Conservation (phyloP, 2,329 filamentous ascomycete species). For the Paraphoma chrysanthemicola region DNA sequence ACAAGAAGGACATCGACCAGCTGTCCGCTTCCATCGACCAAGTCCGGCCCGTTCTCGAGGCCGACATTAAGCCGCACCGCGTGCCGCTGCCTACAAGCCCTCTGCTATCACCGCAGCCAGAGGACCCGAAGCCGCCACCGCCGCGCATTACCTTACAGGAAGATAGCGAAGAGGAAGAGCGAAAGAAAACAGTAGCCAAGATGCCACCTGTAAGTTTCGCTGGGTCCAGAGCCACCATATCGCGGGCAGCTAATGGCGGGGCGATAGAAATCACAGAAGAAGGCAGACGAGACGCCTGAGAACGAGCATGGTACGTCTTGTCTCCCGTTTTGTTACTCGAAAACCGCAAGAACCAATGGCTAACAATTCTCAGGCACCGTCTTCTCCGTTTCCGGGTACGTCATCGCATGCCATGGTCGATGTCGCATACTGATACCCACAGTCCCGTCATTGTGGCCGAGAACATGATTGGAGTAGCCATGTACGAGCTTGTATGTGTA, state of each 20-base stretch:
- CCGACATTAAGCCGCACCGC: constrained; percentile 36
- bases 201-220: constrained; percentile 49
- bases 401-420: constrained; percentile 21
- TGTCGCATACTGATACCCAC: constrained; percentile 31
- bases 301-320: constrained; percentile 63
- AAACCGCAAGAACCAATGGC: background rate
- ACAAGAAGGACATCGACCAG: constrained; percentile 56
- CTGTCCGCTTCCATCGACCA: constrained; percentile 47
- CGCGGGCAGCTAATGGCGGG: constrained; percentile 28
- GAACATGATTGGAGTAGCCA: constrained; percentile 98
- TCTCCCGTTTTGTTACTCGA: background rate
- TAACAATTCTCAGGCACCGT: constrained; percentile 59
- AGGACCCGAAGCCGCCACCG: constrained; percentile 28
- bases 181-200: constrained; percentile 22
- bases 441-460: constrained; percentile 94
- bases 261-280: constrained; percentile 41
- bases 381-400: constrained; percentile 73
- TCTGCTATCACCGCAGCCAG: constrained; percentile 36
- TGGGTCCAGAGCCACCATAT: background rate
- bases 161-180: constrained; percentile 21
- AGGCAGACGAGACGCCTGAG: constrained; percentile 47
- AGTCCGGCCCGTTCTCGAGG: constrained; percentile 22
- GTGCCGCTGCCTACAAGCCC: constrained; percentile 47
- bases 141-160: constrained; percentile 31
- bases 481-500: constrained; percentile 90